These are phyloP conservation scores for Metschnikowia lachancei DNA, from an alignment of 805 yeast species.

Conservation along the genomic window DNA sequence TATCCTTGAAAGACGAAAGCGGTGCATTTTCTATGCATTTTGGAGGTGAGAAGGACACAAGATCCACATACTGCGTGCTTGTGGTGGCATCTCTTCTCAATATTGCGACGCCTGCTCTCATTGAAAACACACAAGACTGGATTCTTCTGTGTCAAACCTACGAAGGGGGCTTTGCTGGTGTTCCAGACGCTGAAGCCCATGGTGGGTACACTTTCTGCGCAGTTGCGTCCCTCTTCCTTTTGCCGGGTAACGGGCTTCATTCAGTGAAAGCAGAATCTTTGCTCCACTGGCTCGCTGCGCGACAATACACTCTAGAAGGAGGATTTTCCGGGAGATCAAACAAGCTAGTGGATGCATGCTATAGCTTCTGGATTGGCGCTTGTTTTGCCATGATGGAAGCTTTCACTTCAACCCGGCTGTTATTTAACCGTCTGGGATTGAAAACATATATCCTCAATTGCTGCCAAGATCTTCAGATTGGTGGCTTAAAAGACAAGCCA, in stretches of 20 bases:
- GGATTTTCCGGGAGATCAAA: constrained; percentile 90
- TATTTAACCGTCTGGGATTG: constrained; percentile 55
- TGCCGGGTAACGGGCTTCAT: constrained; percentile 33
- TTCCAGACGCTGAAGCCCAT: constrained; percentile 81
- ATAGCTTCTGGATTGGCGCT: constrained; percentile 94
- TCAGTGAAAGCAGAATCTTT: constrained; percentile 49
- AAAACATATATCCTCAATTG: constrained; percentile 69
- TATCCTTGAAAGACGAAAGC: constrained; percentile 56
- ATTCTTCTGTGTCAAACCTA: constrained; percentile 73
- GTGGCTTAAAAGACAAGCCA: constrained; percentile 90
- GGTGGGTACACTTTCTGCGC: constrained; percentile 97
- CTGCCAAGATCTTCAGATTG: constrained; percentile 59
- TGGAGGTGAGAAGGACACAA: constrained; percentile 80
- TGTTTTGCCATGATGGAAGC: constrained; percentile 61
- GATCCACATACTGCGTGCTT: constrained; percentile 88
- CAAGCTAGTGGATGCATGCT: constrained; percentile 94
- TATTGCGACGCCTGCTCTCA: constrained; percentile 59
- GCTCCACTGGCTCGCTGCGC: constrained; percentile 62
- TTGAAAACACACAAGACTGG: constrained; percentile 55
- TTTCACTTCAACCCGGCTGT: constrained; percentile 27
- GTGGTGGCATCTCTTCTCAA: constrained; percentile 64
- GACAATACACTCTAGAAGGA: constrained; percentile 76
- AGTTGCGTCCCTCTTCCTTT: constrained; percentile 54
- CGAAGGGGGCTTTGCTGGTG: constrained; percentile 94
- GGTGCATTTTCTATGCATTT: constrained; percentile 77